These are phyloP conservation scores for Colletotrichum sp. DNA, from an alignment of 2,329 filamentous ascomycete species.

Conservation along the genomic window DNA sequence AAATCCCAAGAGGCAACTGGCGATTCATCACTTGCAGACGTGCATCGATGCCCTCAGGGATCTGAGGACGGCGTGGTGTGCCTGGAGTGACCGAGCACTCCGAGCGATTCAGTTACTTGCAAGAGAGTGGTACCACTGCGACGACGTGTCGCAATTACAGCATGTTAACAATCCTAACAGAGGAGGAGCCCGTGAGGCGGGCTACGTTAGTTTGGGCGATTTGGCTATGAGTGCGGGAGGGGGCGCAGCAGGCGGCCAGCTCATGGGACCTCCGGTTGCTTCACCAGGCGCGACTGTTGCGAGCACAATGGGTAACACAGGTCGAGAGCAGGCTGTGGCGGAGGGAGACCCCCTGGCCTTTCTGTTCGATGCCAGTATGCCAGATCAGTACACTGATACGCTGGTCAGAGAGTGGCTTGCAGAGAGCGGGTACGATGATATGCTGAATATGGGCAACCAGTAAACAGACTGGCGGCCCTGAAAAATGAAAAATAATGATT, in stretches of 20 bases:
- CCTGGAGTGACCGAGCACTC: conserved; percentile 21
- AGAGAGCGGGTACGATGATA: not conserved
- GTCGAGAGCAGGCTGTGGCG: not conserved
- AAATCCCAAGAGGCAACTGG: conserved; percentile 9
- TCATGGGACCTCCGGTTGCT: not conserved
- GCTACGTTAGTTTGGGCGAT: not conserved
- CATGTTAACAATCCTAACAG: not conserved
- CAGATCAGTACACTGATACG: not conserved
- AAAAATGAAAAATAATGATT: not conserved
- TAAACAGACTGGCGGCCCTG: not conserved
- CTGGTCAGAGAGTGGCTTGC: not conserved
- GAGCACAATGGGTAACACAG: not conserved
- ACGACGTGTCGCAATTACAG: conserved; percentile 13
- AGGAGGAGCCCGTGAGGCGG: not conserved
- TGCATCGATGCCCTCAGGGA: conserved; percentile 22
- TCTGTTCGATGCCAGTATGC: not conserved
- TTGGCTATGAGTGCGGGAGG: not conserved
- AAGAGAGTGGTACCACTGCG: conserved; percentile 22
- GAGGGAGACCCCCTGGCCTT: not conserved
- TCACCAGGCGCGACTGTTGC: not conserved
- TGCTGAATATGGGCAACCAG: not conserved
- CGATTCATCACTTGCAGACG: conserved; percentile 14
- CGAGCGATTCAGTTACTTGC: conserved; percentile 17
- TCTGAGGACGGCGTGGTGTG: conserved; percentile 17
- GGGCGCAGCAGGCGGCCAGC: not conserved